Conservation (phyloP, 164 flowering plant genomes). For the Liriodendron chinense region DNA sequence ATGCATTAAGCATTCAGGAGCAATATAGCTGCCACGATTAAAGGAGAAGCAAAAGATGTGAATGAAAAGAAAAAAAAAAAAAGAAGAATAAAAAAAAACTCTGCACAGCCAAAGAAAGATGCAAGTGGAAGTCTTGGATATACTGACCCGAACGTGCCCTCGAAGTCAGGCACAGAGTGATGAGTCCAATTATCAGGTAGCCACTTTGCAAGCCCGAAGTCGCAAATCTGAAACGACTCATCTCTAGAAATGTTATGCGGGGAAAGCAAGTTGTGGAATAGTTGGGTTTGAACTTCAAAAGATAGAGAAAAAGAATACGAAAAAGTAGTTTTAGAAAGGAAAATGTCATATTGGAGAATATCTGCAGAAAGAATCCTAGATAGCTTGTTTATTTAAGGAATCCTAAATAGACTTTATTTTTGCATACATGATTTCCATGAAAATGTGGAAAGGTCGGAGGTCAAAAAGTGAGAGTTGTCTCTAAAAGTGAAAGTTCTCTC, state of each 20-base stretch:
- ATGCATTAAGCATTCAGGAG: conserved; percentile 94
- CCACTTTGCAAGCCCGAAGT: conserved; percentile 99
- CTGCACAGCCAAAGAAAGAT: neutral
- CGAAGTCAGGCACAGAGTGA: conserved; percentile 65
- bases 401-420: too few relatives aligned
- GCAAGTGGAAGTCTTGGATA: neutral
- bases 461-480: too few relatives aligned
- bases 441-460: too few relatives aligned
- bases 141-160: conserved; percentile 95
- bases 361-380: too few relatives aligned
- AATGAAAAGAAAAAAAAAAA: neutral
- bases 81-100: neutral
- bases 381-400: too few relatives aligned
- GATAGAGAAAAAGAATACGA: neutral
- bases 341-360: too few relatives aligned
- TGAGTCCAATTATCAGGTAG: conserved; percentile 93
- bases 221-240: conserved; percentile 60
- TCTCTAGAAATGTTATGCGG: neutral
- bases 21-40: conserved; percentile 62
- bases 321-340: neutral
- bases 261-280: neutral
- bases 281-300: neutral
- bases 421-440: too few relatives aligned
- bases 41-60: neutral
- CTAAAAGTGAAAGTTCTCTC: too few relatives aligned